Base-by-base conservation (phyloP, 108 stramenopile genomes). In the Nannochloropsis oceanica region DNA sequence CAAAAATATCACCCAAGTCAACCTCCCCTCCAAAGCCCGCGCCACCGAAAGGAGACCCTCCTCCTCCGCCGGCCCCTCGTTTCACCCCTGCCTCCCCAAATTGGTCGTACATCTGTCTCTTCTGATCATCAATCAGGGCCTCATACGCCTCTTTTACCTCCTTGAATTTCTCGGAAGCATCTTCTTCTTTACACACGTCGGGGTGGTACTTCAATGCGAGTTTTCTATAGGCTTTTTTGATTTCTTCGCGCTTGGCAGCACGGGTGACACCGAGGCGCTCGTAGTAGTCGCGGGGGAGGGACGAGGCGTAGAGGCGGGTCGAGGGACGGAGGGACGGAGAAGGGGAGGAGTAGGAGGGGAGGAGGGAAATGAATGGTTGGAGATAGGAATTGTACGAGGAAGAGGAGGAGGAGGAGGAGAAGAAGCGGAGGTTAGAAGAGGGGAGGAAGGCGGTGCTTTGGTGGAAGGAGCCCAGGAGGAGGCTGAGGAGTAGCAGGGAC, bases 1-100 rank as follows among this genome's bases (percentile, higher is more conserved):
- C 95, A 83, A 97, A 97, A 85, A 97, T 96, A 90, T 97, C 96
- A n/a, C 94, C 93, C 89, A 97, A 91, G 90, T 97, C 95, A 18
- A 96, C 95, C 85, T 96, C 95, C 80, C 94, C 93, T 43, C 91
- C 93, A 85, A 94, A 95, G n/a, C 59, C 59, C n/a, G 22, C 59
- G 18, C 84, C 84, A 84, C 87, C 83, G 10, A 73, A 73, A n/a
- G 59, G 59, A 73, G 59, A 73, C 34, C 34, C 87, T 84, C 24
- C n/a, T 22, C 82, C 82, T 27, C 82, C 88, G 26, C 85, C 86
- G 0, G 27, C 81, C 8, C 85, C 84, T 26, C 27, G 81, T 11
- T 59, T 80, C 42, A 85, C 43, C 26, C 85, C 85, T 26, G 85
- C 85, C 81, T 89, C 89, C 0, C 89, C 89, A 43, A 89, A 89